Conservation (phyloP, 768 basidiomycete species). For the Suillus spraguei region DNA sequence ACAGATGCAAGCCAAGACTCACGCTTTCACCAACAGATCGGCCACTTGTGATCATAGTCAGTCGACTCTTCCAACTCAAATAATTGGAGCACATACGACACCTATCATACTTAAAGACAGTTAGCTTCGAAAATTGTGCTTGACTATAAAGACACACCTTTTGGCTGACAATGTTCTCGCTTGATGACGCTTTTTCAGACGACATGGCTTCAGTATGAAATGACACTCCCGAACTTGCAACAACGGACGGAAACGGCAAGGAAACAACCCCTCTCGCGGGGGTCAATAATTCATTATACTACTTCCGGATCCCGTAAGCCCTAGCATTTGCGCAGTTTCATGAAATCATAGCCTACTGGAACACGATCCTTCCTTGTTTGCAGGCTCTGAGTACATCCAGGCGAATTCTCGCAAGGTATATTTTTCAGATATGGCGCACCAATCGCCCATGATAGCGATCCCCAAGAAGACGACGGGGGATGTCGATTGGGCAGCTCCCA, state of each 20-base stretch:
- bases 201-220: slow-evolving; percentile 40
- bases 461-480: slow-evolving; percentile 96
- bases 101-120: slow-evolving; percentile 69
- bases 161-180: slow-evolving; percentile 87
- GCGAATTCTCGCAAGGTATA: neutral
- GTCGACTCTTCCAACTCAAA: slow-evolving; percentile 23
- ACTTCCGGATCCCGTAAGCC: neutral
- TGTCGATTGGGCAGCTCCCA: slow-evolving; percentile 93
- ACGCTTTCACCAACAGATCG: slow-evolving; percentile 88
- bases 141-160: slow-evolving; percentile 56
- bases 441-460: slow-evolving; percentile 89
- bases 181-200: slow-evolving; percentile 61
- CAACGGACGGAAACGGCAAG: slow-evolving; percentile 4
- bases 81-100: slow-evolving; percentile 59
- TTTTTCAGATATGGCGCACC: slow-evolving; percentile 57
- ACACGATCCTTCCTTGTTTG: neutral
- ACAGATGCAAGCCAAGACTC: slow-evolving; percentile 30
- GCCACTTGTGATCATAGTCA: slow-evolving; percentile 49
- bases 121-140: neutral
- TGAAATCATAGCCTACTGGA: neutral
- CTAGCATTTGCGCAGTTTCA: slow-evolving; percentile 15
- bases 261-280: neutral
- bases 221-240: neutral
- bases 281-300: neutral
- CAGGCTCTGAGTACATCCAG: neutral